Evolutionary conservation across 495 filamentous ascomycete genomes (phyloP), one percentile per base, ranked within the genome.

Genomic region (Massariosphaeria phaeospora): DNA sequence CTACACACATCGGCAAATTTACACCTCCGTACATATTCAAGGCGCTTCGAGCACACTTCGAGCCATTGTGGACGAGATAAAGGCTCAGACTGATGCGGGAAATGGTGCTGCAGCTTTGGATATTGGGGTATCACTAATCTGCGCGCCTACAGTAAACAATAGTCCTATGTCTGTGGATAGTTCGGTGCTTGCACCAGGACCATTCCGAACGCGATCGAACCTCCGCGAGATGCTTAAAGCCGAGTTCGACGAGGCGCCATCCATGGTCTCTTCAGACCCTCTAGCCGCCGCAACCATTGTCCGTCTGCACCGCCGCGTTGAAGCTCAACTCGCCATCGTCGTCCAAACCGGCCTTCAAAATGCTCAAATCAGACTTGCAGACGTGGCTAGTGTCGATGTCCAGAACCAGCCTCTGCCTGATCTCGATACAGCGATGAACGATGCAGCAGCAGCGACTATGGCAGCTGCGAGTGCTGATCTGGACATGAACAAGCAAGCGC

Each of bases 1-100:
- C 12, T 96, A 95, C 69, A 89, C 86, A 0, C 87, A 91, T 65
- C 82, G 85, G 12, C 86, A 89, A 50, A 69, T 93, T 6, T 70
- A 86, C 12, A 72, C 77, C 0, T 82, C 80, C 0, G 69, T 84
- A 48, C 78, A 79, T n/a, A 76, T 93, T 26, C 77, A 88, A 1
- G 89, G 90, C 44, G 77, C 88, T 0, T 73, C 69, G 20, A 75
- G 76, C 13, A 72, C 90, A 0, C 68, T 95, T 0, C 48, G 67
- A 0, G 69, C 78, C 6, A 71, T 95, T 9, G 55, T 93, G 24
- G 81, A 89, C 17, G 89, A 95, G 65, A 67, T 91, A 11, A 84
- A 82, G 45, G 68, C 74, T 13, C 75, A 82, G 60, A 70, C 63
- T 23, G 66, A 62, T n/a, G 46, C 67, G 1, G 78, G 78, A 20